phyloP scores from a whole-genome alignment of 169 alveolate species.

The Plasmodium gaboni region DNA sequence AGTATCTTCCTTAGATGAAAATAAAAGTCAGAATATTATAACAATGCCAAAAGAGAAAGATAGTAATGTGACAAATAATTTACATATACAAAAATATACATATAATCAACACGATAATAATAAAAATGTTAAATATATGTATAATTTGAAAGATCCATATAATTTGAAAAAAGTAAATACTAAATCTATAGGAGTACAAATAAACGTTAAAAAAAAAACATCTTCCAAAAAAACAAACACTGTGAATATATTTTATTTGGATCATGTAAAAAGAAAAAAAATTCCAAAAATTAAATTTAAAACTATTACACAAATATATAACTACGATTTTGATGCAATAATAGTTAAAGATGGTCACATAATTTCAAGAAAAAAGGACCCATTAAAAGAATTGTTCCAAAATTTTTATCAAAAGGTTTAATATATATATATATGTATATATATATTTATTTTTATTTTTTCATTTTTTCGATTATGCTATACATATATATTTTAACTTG shows the following conservation, averaged over 20 bases:
- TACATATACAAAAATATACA: no score
- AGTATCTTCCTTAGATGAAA: no score
- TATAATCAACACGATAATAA: no score
- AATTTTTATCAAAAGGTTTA: neutral
- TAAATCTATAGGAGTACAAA: constrained; percentile 27
- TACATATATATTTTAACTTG: no score
- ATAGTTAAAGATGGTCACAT: constrained; percentile 56
- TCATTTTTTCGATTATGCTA: no score
- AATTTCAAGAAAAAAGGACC: constrained; percentile 34
- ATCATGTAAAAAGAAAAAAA: constrained; percentile 20
- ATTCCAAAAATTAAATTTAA: constrained; percentile 23
- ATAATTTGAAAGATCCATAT: neutral
- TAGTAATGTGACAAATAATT: no score
- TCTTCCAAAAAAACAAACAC: constrained; percentile 22
- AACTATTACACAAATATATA: constrained; percentile 8
- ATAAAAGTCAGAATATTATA: no score
- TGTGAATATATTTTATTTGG: neutral
- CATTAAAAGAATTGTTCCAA: constrained; percentile 19
- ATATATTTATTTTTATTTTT: no score
- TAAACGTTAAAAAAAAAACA: constrained; percentile 32
- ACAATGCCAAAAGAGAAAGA: no score
- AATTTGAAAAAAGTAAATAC: constrained; percentile 1
- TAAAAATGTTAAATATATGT: neutral
- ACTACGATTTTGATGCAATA: constrained; percentile 63
- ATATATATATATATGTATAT: no score